Conservation (phyloP, 371 early-diverging fungal species). For the Haplosporangium sp. region DNA sequence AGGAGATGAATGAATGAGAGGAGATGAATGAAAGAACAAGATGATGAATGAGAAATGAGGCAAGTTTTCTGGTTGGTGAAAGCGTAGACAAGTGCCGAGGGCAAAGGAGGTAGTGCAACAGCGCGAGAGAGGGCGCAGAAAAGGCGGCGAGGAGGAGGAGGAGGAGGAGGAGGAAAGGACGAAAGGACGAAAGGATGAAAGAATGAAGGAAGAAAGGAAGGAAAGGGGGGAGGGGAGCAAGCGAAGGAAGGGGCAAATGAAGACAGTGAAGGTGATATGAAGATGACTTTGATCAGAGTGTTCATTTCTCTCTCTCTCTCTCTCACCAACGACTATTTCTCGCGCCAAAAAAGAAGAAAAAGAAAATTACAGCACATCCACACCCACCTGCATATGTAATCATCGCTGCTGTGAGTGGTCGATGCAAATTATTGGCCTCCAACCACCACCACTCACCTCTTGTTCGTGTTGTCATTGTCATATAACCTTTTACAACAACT, state of each 20-base stretch:
- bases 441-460: too few relatives aligned
- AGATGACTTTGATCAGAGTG: not conserved
- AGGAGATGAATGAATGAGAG: constrained; percentile 3
- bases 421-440: too few relatives aligned
- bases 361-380: too few relatives aligned
- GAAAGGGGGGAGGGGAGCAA: not conserved
- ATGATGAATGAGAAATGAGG: not conserved
- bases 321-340: not conserved
- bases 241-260: not conserved
- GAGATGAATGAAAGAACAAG: constrained; percentile 3
- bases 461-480: too few relatives aligned
- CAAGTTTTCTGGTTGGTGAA: too few relatives aligned
- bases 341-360: too few relatives aligned
- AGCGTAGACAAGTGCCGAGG: too few relatives aligned
- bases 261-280: not conserved
- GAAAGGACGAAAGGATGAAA: not conserved
- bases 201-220: not conserved
- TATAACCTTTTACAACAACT: too few relatives aligned
- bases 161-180: not conserved
- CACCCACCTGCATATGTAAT: too few relatives aligned
- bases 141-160: not conserved
- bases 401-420: too few relatives aligned
- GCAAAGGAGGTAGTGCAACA: too few relatives aligned
- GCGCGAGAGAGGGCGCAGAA: too few relatives aligned
- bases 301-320: not conserved